These are phyloP conservation scores for Platismatia glauca DNA, from an alignment of 495 filamentous ascomycete genomes.

Conservation along the genomic window DNA sequence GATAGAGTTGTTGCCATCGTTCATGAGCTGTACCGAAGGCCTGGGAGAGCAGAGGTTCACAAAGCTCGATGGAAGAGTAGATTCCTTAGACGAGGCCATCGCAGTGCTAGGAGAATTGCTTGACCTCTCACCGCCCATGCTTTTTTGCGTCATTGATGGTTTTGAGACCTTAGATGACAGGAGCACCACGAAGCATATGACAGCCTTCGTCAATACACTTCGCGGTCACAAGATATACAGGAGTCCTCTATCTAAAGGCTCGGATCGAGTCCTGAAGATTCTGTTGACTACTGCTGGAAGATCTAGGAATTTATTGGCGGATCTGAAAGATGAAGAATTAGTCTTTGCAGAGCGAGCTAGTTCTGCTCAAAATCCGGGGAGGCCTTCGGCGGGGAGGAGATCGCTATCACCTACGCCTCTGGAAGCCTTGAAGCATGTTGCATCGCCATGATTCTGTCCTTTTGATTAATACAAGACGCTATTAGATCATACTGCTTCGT, in stretches of 20 bases:
- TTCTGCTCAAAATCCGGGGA: background rate
- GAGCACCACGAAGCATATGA: background rate
- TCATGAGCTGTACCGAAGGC: constrained; percentile 18
- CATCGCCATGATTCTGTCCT: background rate
- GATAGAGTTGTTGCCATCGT: constrained; percentile 37
- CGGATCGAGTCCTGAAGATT: constrained; percentile 4
- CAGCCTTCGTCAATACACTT: background rate
- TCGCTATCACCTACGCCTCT: background rate
- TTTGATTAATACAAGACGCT: too few relatives aligned
- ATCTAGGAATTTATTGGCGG: background rate
- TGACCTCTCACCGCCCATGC: constrained; percentile 8
- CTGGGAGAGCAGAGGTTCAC: background rate
- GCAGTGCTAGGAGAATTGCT: constrained; percentile 7
- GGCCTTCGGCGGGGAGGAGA: constrained; percentile 1
- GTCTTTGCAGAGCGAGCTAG: constrained; percentile 4
- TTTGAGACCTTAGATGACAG: constrained; percentile 3
- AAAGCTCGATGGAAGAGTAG: constrained; percentile 10
- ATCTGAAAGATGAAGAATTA: background rate
- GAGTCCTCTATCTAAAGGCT: background rate
- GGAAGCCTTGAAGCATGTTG: background rate
- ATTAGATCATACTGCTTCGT: too few relatives aligned
- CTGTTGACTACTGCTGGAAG: constrained; percentile 10
- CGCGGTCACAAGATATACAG: background rate
- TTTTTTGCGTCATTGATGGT: constrained; percentile 13
- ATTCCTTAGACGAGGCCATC: background rate